Base-by-base conservation (phyloP, 2,329 filamentous ascomycete species). In the Neurospora crassa region DNA sequence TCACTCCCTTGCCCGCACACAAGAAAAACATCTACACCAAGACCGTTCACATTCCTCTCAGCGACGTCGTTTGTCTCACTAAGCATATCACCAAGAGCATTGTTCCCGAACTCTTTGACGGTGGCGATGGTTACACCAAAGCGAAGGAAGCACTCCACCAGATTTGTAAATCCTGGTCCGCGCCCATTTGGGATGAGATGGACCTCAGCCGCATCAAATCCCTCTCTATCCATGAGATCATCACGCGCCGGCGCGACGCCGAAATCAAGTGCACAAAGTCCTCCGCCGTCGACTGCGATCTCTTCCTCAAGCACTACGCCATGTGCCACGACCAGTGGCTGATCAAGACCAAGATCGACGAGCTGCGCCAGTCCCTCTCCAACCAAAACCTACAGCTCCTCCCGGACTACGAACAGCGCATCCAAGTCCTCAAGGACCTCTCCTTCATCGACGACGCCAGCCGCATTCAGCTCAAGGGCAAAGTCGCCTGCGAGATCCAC, bases 321-420 rank as follows among this genome's bases (percentile, higher is more conserved):
- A 96, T 97, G 92, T 92, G 94, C 78, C 94, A 99, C 78, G 93
- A 97, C 78, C 92, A 97, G 81, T 98, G 95, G 94, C 87, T 97
- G 67, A 93, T 99, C 80, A 93, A 96, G 79, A 94, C 97, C 79
- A 94, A 96, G 76, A 97, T 99, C 76, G 88, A 90, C 16, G 90
- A 94, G 73, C 85, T 99, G 72, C 93, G 94, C 73, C 91, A 93
- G 78, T 86, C 95, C 40, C 93, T 98, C 82, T 97, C 96, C 1
- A 94, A 98, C 79, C 95, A 98, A 79, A 98, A 98, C 78, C 88
- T 99, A 2, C 94, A 97, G 78, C 87, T 99, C 5, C 87, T 99
- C 11, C 96, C 96, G 0, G 96, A 99, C 81, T 99, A 99, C 79
- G 92, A 98, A 78, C 96, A 98, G 82, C 91, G 96, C 68, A 93